Evolutionary conservation across 371 early-diverging fungal species (phyloP), one percentile per base, ranked within the genome.

Genomic region (Circinella umbellata): DNA sequence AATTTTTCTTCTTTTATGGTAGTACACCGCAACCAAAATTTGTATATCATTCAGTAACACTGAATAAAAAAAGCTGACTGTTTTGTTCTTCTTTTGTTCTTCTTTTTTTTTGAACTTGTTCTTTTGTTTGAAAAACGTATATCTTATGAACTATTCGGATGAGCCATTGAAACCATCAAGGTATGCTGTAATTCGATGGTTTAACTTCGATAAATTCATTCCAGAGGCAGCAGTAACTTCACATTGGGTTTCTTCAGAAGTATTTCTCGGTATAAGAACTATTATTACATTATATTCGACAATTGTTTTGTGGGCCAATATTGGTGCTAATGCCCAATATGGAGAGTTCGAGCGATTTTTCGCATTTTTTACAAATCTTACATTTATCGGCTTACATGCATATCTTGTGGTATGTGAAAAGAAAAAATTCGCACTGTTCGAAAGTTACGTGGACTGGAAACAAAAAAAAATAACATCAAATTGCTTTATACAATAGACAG

Each of bases 211-310:
- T 70, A 76, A 75, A 49, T 85, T 89, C 51, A 81, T 79, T 5
- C 85, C 89, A 13, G 86, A 86, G 67, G 68, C 75, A 62, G 82
- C 86, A 27, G 86, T 87, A 7, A 86, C 86, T 8, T 87, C 89
- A 1, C 70, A 86, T 61, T 79, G 82, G 73, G 80, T 87, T 20
- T 80, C 83, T 8, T 71, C 84, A 2, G 71, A 76, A 38, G 73
- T 74, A 1, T 73, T 89, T 53, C 75, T 85, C 13, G 38, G 73
- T 42, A 75, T 87, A 63, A 84, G 88, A n/a, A 73, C 78, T 1
- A 38, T 78, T 5, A 34, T 76, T 9, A 54, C 72, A 3, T 67
- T 86, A 3, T 89, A 86, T 57, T 65, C 77, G 1, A 68, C 79
- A n/a, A 73, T 84, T 49, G 75, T 84, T 8, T 71, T 86, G 4